Evolutionary conservation across 306 rosid species (phyloP), one percentile per base, ranked within the genome.

Genomic region (Cercis canadensis): DNA sequence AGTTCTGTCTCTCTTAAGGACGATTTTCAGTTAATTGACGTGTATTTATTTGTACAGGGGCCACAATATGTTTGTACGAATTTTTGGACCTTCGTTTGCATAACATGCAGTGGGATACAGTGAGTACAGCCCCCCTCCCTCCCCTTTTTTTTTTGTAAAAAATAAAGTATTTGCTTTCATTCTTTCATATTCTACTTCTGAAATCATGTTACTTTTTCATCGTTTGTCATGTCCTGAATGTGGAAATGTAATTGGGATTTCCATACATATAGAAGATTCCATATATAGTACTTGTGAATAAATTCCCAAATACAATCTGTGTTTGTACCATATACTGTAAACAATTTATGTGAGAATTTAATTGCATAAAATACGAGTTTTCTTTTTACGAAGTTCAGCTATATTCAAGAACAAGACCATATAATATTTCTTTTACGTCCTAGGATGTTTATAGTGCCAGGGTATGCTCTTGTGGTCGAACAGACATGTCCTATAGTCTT

Each of bases 41-140:
- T 64, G 32, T 17, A 16, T 37, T 65, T 51, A 13, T 72, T 69
- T 61, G 47, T 69, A 12, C 90, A 90, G 97, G 96, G 97, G 58
- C 97, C 94, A 32, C 97, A 90, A 72, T 90, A 88, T 73, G 97
- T 88, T 18, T 90, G 97, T 76, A 81, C 92, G 45, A 86, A 82
- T 61, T 88, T 90, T 62, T 88, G 94, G 92, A 88, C 85, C 52
- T 88, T 88, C 82, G 66, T 86, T 67, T 90, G 97, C 77, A 63
- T 37, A 45, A 79, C 97, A 53, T 90, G 97, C 87, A 84, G 97
- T 52, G 97, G 97, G 74, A 90, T 90, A 62, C 97, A 90, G 97
- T 90, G 86, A 90, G 97, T 83, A n/a, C n/a, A n/a, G n/a, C n/a
- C n/a, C n/a, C n/a, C n/a, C n/a, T n/a, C n/a, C n/a, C n/a, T 43